These are phyloP conservation scores for Ogataea trehalophila DNA, from an alignment of 805 yeast genomes.

Conservation along the genomic window DNA sequence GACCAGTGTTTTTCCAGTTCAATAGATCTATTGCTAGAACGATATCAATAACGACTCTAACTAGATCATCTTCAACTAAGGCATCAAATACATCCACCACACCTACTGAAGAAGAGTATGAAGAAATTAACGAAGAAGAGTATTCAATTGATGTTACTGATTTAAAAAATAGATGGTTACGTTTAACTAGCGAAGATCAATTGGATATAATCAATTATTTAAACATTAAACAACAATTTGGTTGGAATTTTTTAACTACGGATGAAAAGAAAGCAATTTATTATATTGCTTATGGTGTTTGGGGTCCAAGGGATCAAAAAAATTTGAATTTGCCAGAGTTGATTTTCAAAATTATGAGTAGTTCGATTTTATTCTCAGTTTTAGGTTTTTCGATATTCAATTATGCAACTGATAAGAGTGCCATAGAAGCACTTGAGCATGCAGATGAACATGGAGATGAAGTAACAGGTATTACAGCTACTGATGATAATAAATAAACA, in stretches of 20 bases:
- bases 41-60: no score
- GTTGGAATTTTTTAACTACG: constrained; percentile 35
- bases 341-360: constrained; percentile 30
- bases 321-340: constrained; percentile 28
- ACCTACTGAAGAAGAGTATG: neutral
- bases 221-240: constrained; percentile 32
- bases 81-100: neutral
- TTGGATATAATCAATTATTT: constrained; percentile 33
- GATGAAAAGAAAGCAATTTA: constrained; percentile 57
- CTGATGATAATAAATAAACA: neutral
- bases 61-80: no score
- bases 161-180: constrained; percentile 30
- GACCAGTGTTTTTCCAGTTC: no score
- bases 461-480: neutral
- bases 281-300: constrained; percentile 54
- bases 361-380: constrained; percentile 29
- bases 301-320: constrained; percentile 51
- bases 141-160: constrained; percentile 28
- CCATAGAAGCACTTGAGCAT: constrained; percentile 5
- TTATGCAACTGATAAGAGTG: constrained; percentile 28
- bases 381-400: constrained; percentile 31
- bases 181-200: constrained; percentile 30
- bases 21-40: no score
- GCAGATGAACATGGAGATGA: constrained; percentile 6
- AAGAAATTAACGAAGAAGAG: constrained; percentile 20